These are phyloP conservation scores for Hericium coralloides DNA, from an alignment of 768 basidiomycete species.

Conservation along the genomic window DNA sequence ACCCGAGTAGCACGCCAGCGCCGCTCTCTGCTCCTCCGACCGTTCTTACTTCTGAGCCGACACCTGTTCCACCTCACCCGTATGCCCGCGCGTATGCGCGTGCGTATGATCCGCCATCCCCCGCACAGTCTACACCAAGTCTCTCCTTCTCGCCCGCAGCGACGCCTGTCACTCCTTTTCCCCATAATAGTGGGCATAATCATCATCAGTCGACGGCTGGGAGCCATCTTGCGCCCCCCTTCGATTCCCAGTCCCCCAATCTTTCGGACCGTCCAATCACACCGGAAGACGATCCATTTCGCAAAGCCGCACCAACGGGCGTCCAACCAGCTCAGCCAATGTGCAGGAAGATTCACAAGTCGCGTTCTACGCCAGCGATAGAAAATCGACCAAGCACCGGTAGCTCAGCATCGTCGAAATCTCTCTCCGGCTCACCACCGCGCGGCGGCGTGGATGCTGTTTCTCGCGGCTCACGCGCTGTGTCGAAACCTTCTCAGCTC, in stretches of 20 bases:
- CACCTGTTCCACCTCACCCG: neutral
- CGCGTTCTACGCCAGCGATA: slow-evolving; percentile 1
- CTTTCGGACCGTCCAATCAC: slow-evolving; percentile 6
- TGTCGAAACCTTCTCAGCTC: neutral
- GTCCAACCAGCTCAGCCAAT: neutral
- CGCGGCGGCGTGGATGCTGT: neutral
- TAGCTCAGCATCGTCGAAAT: slow-evolving; percentile 2
- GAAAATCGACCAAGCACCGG: no score
- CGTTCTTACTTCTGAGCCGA: neutral
- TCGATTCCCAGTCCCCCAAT: neutral
- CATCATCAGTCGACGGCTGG: no score
- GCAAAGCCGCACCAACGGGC: slow-evolving; percentile 5
- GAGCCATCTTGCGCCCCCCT: neutral
- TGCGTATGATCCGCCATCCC: neutral
- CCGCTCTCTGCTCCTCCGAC: neutral
- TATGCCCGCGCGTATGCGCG: neutral
- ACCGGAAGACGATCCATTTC: slow-evolving; percentile 13
- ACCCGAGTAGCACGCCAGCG: neutral
- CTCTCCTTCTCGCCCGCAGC: slow-evolving; percentile 2
- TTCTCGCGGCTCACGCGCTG: neutral
- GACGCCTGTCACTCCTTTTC: neutral
- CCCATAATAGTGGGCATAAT: no score
- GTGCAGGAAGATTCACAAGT: neutral
- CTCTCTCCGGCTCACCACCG: neutral
- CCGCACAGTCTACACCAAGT: neutral